phyloP scores from a whole-genome alignment of 2,329 filamentous ascomycete species.

The Hyphodiscus sp. region DNA sequence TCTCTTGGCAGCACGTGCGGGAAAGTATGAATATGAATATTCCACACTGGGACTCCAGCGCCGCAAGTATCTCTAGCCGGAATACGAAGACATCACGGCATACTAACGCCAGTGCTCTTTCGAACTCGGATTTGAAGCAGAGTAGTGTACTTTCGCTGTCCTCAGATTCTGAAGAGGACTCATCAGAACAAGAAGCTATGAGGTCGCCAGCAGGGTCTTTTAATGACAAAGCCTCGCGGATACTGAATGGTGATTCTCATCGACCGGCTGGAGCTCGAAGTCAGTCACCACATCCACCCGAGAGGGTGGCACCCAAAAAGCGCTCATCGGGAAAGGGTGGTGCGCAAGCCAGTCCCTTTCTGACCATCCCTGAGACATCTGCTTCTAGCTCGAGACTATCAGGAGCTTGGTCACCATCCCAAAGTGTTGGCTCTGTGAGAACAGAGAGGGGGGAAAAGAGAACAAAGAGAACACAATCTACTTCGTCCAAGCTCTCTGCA shows the following conservation, averaged over 20 bases:
- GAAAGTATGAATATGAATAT: constrained; percentile 17
- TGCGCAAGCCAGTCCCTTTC: constrained; percentile 6
- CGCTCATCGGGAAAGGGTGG: constrained; percentile 5
- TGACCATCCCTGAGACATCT: constrained; percentile 16
- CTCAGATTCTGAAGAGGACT: constrained; percentile 27
- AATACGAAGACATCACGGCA: constrained; percentile 27
- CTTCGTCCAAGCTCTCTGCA: constrained; percentile 10
- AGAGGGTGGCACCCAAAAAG: constrained; percentile 5
- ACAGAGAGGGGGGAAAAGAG: constrained; percentile 4
- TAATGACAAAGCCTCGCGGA: constrained; percentile 1
- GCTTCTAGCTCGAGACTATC: constrained; percentile 7
- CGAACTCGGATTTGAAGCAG: constrained; percentile 25
- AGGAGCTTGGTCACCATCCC: constrained; percentile 10
- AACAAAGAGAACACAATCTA: constrained; percentile 8
- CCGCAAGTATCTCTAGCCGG: constrained; percentile 27
- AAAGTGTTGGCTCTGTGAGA: not conserved
- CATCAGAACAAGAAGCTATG: constrained; percentile 13
- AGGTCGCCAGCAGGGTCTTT: constrained; percentile 2
- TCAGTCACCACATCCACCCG: constrained; percentile 5
- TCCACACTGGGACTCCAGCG: constrained; percentile 23
- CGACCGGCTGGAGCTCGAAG: not conserved
- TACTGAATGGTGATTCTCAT: not conserved
- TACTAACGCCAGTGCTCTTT: constrained; percentile 24
- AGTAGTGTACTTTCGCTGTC: constrained; percentile 30
- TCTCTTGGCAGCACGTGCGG: constrained; percentile 27